Evolutionary conservation across 495 filamentous ascomycete genomes (phyloP), one percentile per base, ranked within the genome.

Genomic region (Rhypophila decipiens): DNA sequence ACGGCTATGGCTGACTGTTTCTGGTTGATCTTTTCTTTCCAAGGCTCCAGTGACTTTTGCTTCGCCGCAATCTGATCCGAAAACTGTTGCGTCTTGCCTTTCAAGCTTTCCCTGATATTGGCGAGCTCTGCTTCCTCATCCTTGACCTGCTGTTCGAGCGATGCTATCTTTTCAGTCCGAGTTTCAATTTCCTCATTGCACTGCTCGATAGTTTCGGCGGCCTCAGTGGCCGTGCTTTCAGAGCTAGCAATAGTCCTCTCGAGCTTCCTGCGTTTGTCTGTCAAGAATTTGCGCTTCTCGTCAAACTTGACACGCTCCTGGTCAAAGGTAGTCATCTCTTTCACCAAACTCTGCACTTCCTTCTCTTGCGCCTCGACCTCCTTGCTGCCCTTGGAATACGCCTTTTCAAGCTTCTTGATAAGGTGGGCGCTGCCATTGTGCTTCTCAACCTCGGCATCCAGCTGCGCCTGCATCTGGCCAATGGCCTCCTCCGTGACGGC

Each of bases 291-390:
- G 58, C 85, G 82, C 74, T 96, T 97, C 65, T 97, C 93, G 46
- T 97, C 93, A 55, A 94, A 90, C 58, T 97, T 97, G 63, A 98
- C 93, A 27, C 82, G 80, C 59, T 97, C 93, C 57, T 96, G 95
- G 56, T 98, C 93, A 47, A 90, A 87, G 61, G 87, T 91, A 13
- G 88, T 80, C 74, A 90, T 85, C 61, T 96, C 89, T 60, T 94
- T 95, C 44, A 87, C 55, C 40, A 96, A 69, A n/a, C 61, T 71
- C 55, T 96, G 87, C 0, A 79, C 82, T 20, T 87, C 76, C 56
- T 90, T 89, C 55, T 96, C 90, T 52, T 94, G 80, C 18, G 72
- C 67, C 58, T 95, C 87, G 49, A 79, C 88, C 52, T 96, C 87
- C 56, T 88, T 90, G 29, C 76, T 72, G 15, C 83, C 87, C 42